These are phyloP conservation scores for Daphne laureola DNA, from an alignment of 441 rosid species.

Conservation along the genomic window DNA sequence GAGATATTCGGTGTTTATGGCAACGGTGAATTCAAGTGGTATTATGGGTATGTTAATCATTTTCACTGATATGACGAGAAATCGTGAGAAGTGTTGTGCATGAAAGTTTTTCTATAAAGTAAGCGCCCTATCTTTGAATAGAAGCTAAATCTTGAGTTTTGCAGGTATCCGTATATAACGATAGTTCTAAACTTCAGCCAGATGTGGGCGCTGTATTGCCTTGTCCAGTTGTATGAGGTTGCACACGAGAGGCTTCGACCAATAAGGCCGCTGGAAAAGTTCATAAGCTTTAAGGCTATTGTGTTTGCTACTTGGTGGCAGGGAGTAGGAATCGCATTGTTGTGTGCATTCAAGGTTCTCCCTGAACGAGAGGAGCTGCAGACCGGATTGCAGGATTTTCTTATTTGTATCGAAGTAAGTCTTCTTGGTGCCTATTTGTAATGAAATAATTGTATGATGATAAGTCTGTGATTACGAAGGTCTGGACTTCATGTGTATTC, in stretches of 20 bases:
- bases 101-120: too few species aligned
- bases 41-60: constrained; percentile 52
- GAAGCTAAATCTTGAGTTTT: background rate
- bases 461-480: background rate
- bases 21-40: constrained; percentile 81
- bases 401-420: constrained; percentile 84
- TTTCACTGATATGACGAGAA: too few species aligned
- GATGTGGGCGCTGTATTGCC: constrained; percentile 91
- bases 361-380: constrained; percentile 47
- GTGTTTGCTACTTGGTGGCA: constrained; percentile 99
- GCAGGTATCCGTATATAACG: constrained; percentile 78
- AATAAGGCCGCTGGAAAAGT: constrained; percentile 77
- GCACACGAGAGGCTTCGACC: constrained; percentile 62
- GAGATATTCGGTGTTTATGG: constrained; percentile 71
- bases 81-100: too few species aligned
- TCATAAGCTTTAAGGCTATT: constrained; percentile 89
- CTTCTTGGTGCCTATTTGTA: too few species aligned
- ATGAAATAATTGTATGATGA: too few species aligned
- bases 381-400: constrained; percentile 65
- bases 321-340: constrained; percentile 66
- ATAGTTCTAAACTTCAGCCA: constrained; percentile 85
- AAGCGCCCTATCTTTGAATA: background rate
- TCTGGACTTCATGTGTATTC: constrained; percentile 6
- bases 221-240: constrained; percentile 76
- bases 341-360: constrained; percentile 50